phyloP scores from a whole-genome alignment of 1,284 basidiomycete species.

The Inonotus hispidus region DNA sequence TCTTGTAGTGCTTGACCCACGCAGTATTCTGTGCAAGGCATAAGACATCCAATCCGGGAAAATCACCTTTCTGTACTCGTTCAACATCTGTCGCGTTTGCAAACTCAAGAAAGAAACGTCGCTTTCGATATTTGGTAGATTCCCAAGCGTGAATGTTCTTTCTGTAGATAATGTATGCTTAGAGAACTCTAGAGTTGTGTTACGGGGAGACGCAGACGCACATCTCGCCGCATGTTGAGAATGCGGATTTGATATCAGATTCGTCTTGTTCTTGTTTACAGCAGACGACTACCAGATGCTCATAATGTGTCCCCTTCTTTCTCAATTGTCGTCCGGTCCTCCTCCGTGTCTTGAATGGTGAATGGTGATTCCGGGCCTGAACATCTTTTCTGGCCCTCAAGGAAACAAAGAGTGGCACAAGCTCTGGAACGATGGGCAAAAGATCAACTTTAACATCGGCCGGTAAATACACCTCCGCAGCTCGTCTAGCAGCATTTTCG shows the following conservation, averaged over 20 bases:
- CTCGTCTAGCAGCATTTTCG: background rate
- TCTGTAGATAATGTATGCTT: background rate
- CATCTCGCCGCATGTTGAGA: constrained; percentile 5
- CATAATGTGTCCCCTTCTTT: background rate
- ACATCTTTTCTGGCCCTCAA: background rate
- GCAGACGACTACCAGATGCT: background rate
- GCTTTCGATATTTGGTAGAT: background rate
- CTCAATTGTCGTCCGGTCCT: background rate
- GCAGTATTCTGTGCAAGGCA: background rate
- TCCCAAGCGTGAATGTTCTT: background rate
- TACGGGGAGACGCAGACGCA: background rate
- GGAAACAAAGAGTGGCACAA: background rate
- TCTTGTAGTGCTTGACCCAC: background rate
- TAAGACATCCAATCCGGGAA: background rate
- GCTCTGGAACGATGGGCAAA: background rate
- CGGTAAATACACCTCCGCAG: background rate
- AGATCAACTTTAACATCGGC: background rate
- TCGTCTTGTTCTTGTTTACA: background rate
- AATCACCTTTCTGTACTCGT: background rate
- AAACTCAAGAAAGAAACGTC: constrained; percentile 6
- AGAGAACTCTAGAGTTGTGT: background rate
- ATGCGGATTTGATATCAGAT: background rate
- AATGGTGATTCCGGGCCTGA: background rate
- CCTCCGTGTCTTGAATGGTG: background rate
- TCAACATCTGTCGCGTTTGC: background rate